phyloP scores from a whole-genome alignment of 2,329 filamentous ascomycete species.

The Fusarium multiceps region DNA sequence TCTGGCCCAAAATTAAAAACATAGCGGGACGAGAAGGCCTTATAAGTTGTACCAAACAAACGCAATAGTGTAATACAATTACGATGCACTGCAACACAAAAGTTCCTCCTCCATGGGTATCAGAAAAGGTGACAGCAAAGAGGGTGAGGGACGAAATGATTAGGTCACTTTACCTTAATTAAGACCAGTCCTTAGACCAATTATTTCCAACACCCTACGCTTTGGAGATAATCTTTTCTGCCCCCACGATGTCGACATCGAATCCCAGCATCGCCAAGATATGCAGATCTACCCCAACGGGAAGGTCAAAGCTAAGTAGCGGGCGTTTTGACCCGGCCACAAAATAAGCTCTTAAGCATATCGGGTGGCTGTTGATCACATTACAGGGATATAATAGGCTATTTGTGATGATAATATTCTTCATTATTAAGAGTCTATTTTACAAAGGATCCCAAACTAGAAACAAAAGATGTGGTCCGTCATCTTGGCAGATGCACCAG shows the following conservation, averaged over 20 bases:
- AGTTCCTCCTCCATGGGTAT: not conserved
- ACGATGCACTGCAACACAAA: not conserved
- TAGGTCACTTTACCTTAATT: not conserved
- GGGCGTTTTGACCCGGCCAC: constrained; percentile 18
- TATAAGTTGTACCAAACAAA: not conserved
- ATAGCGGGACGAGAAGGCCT: not conserved
- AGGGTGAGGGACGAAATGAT: not conserved
- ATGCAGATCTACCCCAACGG: constrained; percentile 29
- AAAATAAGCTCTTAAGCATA: constrained; percentile 38
- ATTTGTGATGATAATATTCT: not conserved
- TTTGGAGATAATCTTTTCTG: not conserved
- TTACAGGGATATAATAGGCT: not conserved
- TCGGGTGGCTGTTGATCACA: constrained; percentile 9
- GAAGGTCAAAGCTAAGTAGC: constrained; percentile 20
- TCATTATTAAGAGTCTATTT: not conserved
- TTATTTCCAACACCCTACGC: not conserved
- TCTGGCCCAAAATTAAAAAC: not conserved
- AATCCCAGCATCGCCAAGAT: constrained; percentile 25
- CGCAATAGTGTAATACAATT: not conserved
- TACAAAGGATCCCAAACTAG: constrained; percentile 42
- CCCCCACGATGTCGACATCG: constrained; percentile 30
- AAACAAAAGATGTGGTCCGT: constrained; percentile 67
- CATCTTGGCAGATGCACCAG: constrained; percentile 62
- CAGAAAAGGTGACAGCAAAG: not conserved
- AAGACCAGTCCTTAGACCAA: fast-evolving